phyloP scores from a whole-genome alignment of 805 yeast species.

The Metschnikowia dekortorum region DNA sequence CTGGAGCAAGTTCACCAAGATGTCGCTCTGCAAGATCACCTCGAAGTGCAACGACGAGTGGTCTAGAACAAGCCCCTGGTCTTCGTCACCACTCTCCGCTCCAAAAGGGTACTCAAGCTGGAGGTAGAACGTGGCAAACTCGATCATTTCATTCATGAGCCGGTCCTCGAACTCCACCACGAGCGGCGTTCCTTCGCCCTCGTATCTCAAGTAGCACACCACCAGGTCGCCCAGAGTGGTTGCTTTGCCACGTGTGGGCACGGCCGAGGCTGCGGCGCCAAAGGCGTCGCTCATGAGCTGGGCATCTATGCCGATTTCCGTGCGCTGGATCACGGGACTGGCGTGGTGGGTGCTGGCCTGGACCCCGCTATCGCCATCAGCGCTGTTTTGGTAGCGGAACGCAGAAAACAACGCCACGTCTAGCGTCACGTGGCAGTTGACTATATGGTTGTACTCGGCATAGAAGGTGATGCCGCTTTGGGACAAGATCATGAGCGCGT shows the following conservation, averaged over 20 bases:
- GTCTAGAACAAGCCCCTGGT: slow-evolving; percentile 20
- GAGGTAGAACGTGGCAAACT: slow-evolving; percentile 34
- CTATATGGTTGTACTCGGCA: slow-evolving; percentile 34
- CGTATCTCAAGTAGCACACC: slow-evolving; percentile 33
- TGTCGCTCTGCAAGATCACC: slow-evolving; percentile 36
- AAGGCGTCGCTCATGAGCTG: slow-evolving; percentile 33
- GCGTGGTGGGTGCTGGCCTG: not conserved
- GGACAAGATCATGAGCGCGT: slow-evolving; percentile 33
- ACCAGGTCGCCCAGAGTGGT: slow-evolving; percentile 17
- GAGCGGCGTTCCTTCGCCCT: slow-evolving; percentile 37
- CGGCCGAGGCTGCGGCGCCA: slow-evolving; percentile 25
- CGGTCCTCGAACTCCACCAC: slow-evolving; percentile 40
- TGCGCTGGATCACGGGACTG: not conserved
- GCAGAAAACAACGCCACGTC: slow-evolving; percentile 35
- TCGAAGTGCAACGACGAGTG: slow-evolving; percentile 31
- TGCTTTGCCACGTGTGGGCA: slow-evolving; percentile 4
- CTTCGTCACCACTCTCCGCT: not conserved
- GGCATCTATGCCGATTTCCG: slow-evolving; percentile 35
- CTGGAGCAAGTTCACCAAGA: slow-evolving; percentile 31
- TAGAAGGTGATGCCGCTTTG: slow-evolving; percentile 31
- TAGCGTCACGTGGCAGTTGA: slow-evolving; percentile 30
- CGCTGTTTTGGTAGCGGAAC: slow-evolving; percentile 19
- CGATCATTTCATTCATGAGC: slow-evolving; percentile 37
- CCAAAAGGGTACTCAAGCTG: slow-evolving; percentile 26
- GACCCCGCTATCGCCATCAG: not conserved